These are phyloP conservation scores for Zostera marina DNA, from an alignment of 116 monocot genomes.

Conservation along the genomic window DNA sequence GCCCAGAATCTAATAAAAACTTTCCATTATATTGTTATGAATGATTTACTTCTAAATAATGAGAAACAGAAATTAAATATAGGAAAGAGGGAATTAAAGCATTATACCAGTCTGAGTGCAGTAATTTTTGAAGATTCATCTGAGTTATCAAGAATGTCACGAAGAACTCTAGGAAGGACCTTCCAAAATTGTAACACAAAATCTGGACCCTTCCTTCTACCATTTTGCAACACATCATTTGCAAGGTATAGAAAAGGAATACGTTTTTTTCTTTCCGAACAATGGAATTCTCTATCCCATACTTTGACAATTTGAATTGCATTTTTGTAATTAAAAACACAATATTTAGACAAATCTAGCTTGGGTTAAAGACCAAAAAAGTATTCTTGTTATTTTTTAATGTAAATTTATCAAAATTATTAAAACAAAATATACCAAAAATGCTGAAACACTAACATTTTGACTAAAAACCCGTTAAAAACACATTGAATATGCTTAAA, in stretches of 20 bases:
- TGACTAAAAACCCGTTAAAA: no score
- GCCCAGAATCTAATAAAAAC: no score
- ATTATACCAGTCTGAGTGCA: conserved; percentile 55
- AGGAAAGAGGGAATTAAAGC: not conserved
- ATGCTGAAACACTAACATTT: no score
- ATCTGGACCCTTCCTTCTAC: conserved; percentile 53
- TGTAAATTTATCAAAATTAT: no score
- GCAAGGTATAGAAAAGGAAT: conserved; percentile 60
- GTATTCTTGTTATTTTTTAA: no score
- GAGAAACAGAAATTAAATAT: not conserved
- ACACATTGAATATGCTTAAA: no score
- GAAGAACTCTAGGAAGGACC: conserved; percentile 50
- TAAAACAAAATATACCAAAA: no score
- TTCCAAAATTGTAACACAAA: conserved; percentile 58
- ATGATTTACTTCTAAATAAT: no score
- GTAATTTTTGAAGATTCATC: conserved; percentile 44
- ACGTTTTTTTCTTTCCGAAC: conserved; percentile 33
- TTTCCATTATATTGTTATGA: no score
- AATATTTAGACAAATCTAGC: conserved; percentile 80
- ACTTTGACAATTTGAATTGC: conserved; percentile 77
- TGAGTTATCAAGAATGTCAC: conserved; percentile 37
- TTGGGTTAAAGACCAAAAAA: no score
- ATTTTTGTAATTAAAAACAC: conserved; percentile 65
- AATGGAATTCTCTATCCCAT: conserved; percentile 52
- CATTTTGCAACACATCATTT: conserved; percentile 79